Evolutionary conservation across 352 stramenopile species (phyloP).

Genomic region (Phytophthora pini): DNA sequence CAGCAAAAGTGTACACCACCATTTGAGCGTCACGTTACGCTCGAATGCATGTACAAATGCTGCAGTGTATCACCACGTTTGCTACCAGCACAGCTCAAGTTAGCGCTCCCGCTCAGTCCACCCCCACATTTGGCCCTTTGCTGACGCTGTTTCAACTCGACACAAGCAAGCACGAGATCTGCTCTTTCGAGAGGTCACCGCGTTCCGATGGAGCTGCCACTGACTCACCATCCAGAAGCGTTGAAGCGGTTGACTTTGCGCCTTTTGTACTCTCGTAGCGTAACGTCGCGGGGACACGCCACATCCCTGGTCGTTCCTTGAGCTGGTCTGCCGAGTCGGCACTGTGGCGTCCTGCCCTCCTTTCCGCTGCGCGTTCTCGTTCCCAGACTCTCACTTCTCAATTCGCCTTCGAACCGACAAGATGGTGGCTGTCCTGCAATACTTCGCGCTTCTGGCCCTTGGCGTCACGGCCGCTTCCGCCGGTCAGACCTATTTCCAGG

Average conservation of each 20-base stretch:
- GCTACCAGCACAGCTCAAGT: constrained; percentile 15
- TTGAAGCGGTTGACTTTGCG: constrained; percentile 4
- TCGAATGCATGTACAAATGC: too few relatives aligned
- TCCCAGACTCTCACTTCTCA: constrained; percentile 17
- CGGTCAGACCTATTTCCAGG: constrained; percentile 27
- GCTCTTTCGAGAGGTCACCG: neutral
- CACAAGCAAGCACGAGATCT: constrained; percentile 19
- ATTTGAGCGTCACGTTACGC: constrained; percentile 2
- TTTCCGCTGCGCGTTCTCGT: constrained; percentile 16
- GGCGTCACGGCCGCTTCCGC: constrained; percentile 15
- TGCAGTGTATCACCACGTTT: neutral
- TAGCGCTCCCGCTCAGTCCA: constrained; percentile 27
- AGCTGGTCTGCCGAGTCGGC: constrained; percentile 15
- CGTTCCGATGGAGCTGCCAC: neutral
- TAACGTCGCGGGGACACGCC: constrained; percentile 25
- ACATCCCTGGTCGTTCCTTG: constrained; percentile 31
- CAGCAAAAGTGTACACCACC: neutral
- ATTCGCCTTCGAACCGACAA: constrained; percentile 25
- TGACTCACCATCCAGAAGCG: constrained; percentile 14
- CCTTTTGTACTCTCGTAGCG: constrained; percentile 15
- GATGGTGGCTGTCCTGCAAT: constrained; percentile 30
- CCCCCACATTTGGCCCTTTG: constrained; percentile 22
- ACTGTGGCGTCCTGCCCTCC: constrained; percentile 12
- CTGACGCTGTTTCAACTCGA: constrained; percentile 25
- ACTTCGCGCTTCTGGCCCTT: constrained; percentile 25